A percentile compares a stretch with the other conserved stretches of the same genome.
Conservation (phyloP, 306 rosid genomes). For the Lathyrus oleraceus region DNA sequence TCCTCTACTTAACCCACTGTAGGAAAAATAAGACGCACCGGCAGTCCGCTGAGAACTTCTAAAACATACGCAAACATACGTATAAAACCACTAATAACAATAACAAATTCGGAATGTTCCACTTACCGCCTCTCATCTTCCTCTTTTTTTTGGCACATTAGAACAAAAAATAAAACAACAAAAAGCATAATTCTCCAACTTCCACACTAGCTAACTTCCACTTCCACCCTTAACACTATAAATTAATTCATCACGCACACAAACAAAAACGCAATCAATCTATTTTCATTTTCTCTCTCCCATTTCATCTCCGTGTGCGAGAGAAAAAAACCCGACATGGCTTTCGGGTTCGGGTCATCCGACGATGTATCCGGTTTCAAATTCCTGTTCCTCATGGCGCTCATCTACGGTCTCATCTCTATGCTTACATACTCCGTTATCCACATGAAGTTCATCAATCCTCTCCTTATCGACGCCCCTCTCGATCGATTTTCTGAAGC, state of each 20-base stretch:
- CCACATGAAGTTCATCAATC: constrained; percentile 77
- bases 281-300: not conserved
- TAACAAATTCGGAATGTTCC: too few relatives aligned
- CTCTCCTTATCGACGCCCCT: constrained; percentile 74
- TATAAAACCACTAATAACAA: too few relatives aligned
- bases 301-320: not conserved
- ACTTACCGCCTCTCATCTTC: too few relatives aligned
- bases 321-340: constrained; percentile 41
- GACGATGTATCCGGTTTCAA: constrained; percentile 69
- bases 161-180: too few relatives aligned
- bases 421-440: constrained; percentile 57
- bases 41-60: too few relatives aligned
- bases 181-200: too few relatives aligned
- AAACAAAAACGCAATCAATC: not conserved
- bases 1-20: too few relatives aligned
- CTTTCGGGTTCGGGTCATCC: constrained; percentile 48
- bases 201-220: not conserved
- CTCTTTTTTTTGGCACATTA: too few relatives aligned
- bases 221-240: too few relatives aligned
- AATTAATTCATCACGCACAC: not conserved
- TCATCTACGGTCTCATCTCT: constrained; percentile 66
- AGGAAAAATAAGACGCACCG: too few relatives aligned
- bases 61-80: too few relatives aligned
- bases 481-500: constrained; percentile 84
- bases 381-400: constrained; percentile 52